phyloP scores from a whole-genome alignment of 169 alveolate species.

The Blepharisma undulans region DNA sequence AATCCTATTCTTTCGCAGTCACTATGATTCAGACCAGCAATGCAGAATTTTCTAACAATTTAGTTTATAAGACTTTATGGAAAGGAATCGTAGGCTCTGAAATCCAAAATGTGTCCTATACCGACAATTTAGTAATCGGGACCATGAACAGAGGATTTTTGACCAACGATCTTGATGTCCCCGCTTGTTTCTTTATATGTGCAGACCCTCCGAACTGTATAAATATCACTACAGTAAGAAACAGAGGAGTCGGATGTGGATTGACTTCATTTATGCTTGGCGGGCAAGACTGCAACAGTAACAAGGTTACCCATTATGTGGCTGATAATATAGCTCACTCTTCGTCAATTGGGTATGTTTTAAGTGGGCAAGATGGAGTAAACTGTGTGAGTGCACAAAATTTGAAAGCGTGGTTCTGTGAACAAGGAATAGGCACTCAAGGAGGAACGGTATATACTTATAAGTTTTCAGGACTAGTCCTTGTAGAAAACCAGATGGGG shows the following conservation, averaged over 20 bases:
- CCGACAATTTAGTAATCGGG: not conserved
- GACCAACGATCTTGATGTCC: not conserved
- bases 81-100: not conserved
- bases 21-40: not conserved
- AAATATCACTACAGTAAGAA: not conserved
- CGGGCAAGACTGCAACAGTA: not conserved
- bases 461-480: not conserved
- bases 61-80: not conserved
- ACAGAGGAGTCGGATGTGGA: not conserved
- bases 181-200: slow-evolving; percentile 7
- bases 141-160: not conserved
- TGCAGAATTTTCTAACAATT: not conserved
- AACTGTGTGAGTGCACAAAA: not conserved
- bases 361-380: not conserved
- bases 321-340: not conserved
- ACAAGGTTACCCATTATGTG: not conserved
- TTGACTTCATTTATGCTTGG: not conserved
- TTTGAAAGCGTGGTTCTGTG: not conserved
- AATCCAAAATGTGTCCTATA: not conserved
- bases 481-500: not conserved
- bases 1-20: slow-evolving; percentile 21
- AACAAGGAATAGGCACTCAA: not conserved
- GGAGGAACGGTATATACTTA: not conserved
- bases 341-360: not conserved
- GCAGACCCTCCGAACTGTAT: not conserved